Conservation (phyloP, 192 early-diverging fungal genomes). For the Linnemannia elongata region DNA sequence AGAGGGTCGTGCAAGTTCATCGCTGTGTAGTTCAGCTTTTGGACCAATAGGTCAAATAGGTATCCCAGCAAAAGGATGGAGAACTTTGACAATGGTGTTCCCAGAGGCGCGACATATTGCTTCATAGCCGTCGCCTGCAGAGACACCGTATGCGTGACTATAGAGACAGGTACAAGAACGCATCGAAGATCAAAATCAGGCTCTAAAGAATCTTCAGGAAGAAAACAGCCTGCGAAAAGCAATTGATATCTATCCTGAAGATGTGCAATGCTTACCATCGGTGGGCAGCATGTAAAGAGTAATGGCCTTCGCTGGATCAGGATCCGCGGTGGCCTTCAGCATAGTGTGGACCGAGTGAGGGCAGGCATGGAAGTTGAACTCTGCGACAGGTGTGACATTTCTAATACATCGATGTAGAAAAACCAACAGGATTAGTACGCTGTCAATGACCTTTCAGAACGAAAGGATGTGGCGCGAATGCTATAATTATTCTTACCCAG, state of each 20-base stretch:
- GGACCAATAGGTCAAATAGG: constrained; percentile 28
- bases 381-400: constrained; percentile 60
- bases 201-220: background rate
- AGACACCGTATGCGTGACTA: constrained; percentile 37
- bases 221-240: background rate
- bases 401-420: constrained; percentile 13
- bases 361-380: constrained; percentile 67
- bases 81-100: constrained; percentile 47
- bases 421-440: background rate
- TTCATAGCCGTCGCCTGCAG: constrained; percentile 15
- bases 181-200: background rate
- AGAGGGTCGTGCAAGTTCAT: constrained; percentile 57
- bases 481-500: constrained; percentile 8
- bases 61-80: constrained; percentile 16
- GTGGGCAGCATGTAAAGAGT: constrained; percentile 61
- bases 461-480: background rate
- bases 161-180: constrained; percentile 3
- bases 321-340: constrained; percentile 40
- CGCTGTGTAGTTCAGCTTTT: constrained; percentile 11
- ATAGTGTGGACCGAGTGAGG: constrained; percentile 59
- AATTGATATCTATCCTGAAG: background rate
- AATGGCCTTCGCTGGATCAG: constrained; percentile 35
- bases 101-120: constrained; percentile 34
- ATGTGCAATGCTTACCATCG: constrained; percentile 50
- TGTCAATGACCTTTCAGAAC: background rate